Base-by-base conservation (phyloP, 306 rosid species). In the Nissolia schottii region DNA sequence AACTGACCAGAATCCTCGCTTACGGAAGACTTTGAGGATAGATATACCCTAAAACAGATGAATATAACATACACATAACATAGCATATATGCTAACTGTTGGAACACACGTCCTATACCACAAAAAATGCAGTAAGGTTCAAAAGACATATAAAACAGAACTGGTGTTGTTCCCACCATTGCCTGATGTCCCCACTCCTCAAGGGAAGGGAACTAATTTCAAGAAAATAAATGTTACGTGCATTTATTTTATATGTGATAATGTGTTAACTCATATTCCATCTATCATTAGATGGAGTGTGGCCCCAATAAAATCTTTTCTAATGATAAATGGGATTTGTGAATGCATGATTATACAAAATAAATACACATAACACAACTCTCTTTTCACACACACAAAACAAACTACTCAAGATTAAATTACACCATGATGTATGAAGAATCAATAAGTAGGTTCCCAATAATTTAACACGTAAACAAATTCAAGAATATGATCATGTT, bases 41-140 rank as follows among this genome's bases (percentile, higher is more conserved):
- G 63, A 79, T 85, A 87, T 16, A 74, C 64, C 87, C 96, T 92
- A 73, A 53, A n/a, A 78, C n/a, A n/a, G n/a, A n/a, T n/a, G n/a
- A n/a, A 62, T 51, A 41, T 12, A 51, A 49, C 14, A 59, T 64
- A 45, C n/a, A 0, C 41, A 29, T 24, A n/a, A 34, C 48, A 7
- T 23, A 13, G 6, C 27, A 28, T 19, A 13, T 35, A 48, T 28
- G 18, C n/a, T n/a, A n/a, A n/a, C n/a, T 53, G 7, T n/a, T 15
- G 22, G n/a, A 67, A 29, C 60, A 48, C 15, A 28, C 29, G 48
- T 29, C 53, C 59, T n/a, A 18, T 18, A 45, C 10, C 40, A 29
- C 29, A 34, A 28, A n/a, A 27, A 27, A 56, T 28, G 38, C 24
- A 10, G 67, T 18, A 20, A 25, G 32, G n/a, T n/a, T n/a, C n/a